Evolutionary conservation across 345 rosid species (phyloP).

Genomic region (Aurinia saxatilis): DNA sequence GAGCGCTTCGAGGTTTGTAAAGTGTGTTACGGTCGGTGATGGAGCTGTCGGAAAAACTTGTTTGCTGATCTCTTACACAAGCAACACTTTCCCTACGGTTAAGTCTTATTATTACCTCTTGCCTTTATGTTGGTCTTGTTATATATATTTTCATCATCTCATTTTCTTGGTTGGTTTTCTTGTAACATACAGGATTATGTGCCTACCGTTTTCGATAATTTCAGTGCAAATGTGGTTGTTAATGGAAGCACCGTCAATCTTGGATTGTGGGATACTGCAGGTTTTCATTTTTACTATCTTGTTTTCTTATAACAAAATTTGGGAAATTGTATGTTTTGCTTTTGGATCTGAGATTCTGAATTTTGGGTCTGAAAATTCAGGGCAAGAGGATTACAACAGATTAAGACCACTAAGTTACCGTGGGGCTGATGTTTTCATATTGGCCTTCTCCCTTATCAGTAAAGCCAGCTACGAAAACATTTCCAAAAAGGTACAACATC

Average conservation of each 20-base stretch:
- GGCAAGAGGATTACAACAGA: conserved; percentile 92
- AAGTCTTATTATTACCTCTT: background rate
- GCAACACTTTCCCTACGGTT: conserved; percentile 83
- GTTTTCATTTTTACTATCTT: conserved; percentile 25
- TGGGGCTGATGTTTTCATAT: conserved; percentile 93
- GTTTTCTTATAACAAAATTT: background rate
- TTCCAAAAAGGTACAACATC: conserved; percentile 61
- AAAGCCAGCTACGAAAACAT: conserved; percentile 98
- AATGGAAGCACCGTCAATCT: conserved; percentile 82
- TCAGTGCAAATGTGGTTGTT: conserved; percentile 94
- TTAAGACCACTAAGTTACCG: conserved; percentile 90
- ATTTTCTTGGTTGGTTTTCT: background rate
- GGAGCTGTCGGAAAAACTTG: conserved; percentile 90
- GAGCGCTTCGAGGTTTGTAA: conserved; percentile 83
- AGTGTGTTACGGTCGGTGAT: conserved; percentile 87
- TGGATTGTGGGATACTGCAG: conserved; percentile 98
- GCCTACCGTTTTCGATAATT: conserved; percentile 91
- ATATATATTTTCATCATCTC: background rate
- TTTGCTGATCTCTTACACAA: conserved; percentile 78
- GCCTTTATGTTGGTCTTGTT: background rate
- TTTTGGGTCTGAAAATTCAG: conserved; percentile 31
- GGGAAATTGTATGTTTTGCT: background rate
- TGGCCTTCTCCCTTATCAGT: conserved; percentile 95
- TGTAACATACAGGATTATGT: conserved; percentile 63
- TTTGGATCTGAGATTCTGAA: background rate